Evolutionary conservation across 1,284 basidiomycete species (phyloP), one percentile per base, ranked within the genome.

Genomic region (Bjerkandera adusta): DNA sequence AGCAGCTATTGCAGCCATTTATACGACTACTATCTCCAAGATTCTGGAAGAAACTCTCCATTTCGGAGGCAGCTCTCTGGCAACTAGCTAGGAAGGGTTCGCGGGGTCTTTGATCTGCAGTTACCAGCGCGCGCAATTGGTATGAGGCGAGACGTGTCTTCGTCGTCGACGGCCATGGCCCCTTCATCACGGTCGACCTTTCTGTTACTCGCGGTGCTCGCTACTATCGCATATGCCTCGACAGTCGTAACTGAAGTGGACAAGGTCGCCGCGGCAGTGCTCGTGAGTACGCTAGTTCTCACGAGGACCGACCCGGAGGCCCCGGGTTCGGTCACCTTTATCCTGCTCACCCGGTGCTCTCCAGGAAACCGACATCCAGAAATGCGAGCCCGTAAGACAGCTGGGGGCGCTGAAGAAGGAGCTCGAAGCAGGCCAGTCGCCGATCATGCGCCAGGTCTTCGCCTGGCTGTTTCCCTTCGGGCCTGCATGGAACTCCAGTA

Each of bases 391-490:
- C 4, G 68, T 89, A 4, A 70, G 75, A 59, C 72, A 74, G 52
- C 69, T 90, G 43, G 73, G 74, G 55, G 65, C 69, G 44, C 67
- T 89, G 45, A 86, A 87, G 62, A 61, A 68, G 46, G 68, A 73
- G 15, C 65, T 85, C 21, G 82, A 85, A 54, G 79, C 73, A 35
- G 66, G 73, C 48, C 75, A 80, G 62, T 89, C 85, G 15, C 83
- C 85, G 32, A 63, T 89, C 41, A 79, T 89, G 80, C 82, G 85
- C 36, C 77, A 81, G 57, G 74, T 91, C 37, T 93, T 92, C 65
- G 72, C 77, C 7, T 78, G 77, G 69, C 68, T 93, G 48, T 93
- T 93, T 63, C 90, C 90, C 16, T 93, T 92, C 58, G 81, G 89
- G 44, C 89, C 90, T 49, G 90, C 81, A 5, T 90, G 84, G 81